phyloP scores from a whole-genome alignment of 1,284 basidiomycete species.

The Phlebopus sp. region DNA sequence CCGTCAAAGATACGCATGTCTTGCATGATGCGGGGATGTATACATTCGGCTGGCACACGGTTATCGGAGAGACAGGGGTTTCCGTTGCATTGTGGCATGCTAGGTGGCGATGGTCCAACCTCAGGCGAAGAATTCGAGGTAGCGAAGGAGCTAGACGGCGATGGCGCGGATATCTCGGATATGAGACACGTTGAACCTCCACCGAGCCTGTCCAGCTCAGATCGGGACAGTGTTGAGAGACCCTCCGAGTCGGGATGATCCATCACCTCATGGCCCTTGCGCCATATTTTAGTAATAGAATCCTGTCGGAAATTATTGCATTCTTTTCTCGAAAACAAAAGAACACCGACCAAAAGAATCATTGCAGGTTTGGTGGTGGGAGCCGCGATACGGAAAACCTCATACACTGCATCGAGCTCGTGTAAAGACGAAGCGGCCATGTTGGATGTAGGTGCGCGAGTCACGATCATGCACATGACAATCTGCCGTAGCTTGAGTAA shows the following conservation, averaged over 20 bases:
- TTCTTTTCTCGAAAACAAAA: not conserved
- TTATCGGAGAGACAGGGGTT: not conserved
- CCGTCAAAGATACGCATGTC: constrained; percentile 42
- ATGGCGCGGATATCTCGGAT: constrained; percentile 14
- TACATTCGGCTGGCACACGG: constrained; percentile 14
- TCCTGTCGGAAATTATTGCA: constrained; percentile 33
- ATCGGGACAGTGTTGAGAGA: constrained; percentile 29
- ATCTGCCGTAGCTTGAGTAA: constrained; percentile 41
- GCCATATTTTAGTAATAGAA: constrained; percentile 47
- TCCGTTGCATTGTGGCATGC: not conserved
- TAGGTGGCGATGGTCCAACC: not conserved
- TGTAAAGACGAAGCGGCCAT: constrained; percentile 52
- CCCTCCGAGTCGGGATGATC: constrained; percentile 34
- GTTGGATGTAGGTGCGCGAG: constrained; percentile 54
- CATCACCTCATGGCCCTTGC: constrained; percentile 50
- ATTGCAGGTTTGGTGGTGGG: constrained; percentile 45
- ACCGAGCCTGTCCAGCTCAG: constrained; percentile 60
- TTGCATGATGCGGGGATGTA: constrained; percentile 44
- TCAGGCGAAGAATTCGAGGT: constrained; percentile 6
- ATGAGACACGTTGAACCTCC: constrained; percentile 54
- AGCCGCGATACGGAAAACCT: constrained; percentile 53
- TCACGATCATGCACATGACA: constrained; percentile 64
- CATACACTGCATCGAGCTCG: constrained; percentile 52
- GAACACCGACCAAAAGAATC: constrained; percentile 46
- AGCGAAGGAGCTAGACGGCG: constrained; percentile 5